Percentiles rank a stretch among this genome's conserved stretches.
Conservation (phyloP, 2,329 filamentous ascomycete genomes). For the Xylaria sp. region DNA sequence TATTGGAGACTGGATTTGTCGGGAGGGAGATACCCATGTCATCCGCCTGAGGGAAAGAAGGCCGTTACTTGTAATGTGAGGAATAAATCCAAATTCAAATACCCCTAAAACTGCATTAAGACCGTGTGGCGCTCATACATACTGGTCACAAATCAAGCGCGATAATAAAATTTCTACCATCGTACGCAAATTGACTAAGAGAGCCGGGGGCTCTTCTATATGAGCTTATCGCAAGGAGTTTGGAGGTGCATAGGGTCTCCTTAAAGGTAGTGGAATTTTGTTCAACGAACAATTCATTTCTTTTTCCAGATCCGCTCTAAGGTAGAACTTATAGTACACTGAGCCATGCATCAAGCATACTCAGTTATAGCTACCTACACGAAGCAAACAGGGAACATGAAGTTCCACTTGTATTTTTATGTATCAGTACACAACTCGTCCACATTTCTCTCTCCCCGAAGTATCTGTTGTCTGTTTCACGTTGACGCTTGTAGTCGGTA, state of each 20-base stretch:
- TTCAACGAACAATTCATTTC: constrained; percentile 17
- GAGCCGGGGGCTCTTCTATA: neutral
- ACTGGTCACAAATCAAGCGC: neutral
- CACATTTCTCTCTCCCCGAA: constrained; percentile 9
- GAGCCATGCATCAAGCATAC: constrained; percentile 30
- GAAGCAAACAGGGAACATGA: constrained; percentile 19
- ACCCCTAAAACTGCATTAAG: neutral
- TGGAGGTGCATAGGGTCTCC: neutral
- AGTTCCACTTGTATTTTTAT: constrained; percentile 22
- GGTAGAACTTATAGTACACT: constrained; percentile 15
- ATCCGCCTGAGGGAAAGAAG: neutral
- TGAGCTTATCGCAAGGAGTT: neutral
- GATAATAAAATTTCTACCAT: neutral
- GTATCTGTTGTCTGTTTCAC: constrained; percentile 28
- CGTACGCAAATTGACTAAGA: no score
- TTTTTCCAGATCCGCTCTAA: constrained; percentile 25
- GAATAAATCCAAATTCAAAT: neutral
- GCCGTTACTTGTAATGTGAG: neutral
- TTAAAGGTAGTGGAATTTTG: neutral
- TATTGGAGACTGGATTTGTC: constrained; percentile 80
- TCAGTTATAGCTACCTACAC: constrained; percentile 35
- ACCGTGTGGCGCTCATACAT: neutral
- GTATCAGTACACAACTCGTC: constrained; percentile 27
- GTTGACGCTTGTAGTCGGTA: constrained; percentile 22
- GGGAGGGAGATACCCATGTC: constrained; percentile 55